A percentile compares a stretch with the other conserved stretches of the same genome.
phyloP scores from a whole-genome alignment of 164 flowering plant genomes.

The Nelumbo lutea region DNA sequence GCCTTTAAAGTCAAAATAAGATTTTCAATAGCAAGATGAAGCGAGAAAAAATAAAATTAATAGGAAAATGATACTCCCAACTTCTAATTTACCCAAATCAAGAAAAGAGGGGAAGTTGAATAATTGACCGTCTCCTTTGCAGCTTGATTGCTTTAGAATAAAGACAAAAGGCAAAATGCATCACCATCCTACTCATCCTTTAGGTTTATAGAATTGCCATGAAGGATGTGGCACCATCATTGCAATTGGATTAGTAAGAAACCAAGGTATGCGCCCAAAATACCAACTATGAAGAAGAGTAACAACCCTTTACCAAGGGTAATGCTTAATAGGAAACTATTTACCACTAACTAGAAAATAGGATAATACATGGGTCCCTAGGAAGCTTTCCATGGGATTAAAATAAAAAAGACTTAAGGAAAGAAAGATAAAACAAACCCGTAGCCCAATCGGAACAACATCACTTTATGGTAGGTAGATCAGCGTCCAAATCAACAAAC shows the following conservation, averaged over 20 bases:
- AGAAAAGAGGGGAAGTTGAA: conserved; percentile 29
- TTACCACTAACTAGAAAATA: conserved; percentile 24
- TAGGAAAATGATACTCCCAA: conserved; percentile 59
- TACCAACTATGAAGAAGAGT: conserved; percentile 15
- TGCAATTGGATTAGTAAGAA: conserved; percentile 22
- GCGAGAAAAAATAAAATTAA: conserved; percentile 31
- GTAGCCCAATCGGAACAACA: no score
- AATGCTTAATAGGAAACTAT: conserved; percentile 19
- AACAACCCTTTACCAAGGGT: conserved; percentile 47
- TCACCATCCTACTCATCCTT: conserved; percentile 46
- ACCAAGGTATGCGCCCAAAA: conserved; percentile 12
- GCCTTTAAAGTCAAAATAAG: conserved; percentile 53
- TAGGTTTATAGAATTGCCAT: conserved; percentile 36
- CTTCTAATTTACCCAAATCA: conserved; percentile 51
- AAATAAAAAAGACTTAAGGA: conserved; percentile 9
- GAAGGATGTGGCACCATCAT: conserved; percentile 40
- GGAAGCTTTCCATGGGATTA: conserved; percentile 2
- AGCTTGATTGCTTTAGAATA: conserved; percentile 27
- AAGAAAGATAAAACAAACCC: conserved; percentile 26
- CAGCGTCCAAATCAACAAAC: no score
- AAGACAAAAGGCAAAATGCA: conserved; percentile 43
- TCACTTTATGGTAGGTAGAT: no score
- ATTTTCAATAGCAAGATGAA: conserved; percentile 44
- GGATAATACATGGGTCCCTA: conserved; percentile 18
- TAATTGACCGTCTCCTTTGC: conserved; percentile 35